Evolutionary conservation across 2,329 filamentous ascomycete species (phyloP).

Genomic region (Pleomassaria siparia): DNA sequence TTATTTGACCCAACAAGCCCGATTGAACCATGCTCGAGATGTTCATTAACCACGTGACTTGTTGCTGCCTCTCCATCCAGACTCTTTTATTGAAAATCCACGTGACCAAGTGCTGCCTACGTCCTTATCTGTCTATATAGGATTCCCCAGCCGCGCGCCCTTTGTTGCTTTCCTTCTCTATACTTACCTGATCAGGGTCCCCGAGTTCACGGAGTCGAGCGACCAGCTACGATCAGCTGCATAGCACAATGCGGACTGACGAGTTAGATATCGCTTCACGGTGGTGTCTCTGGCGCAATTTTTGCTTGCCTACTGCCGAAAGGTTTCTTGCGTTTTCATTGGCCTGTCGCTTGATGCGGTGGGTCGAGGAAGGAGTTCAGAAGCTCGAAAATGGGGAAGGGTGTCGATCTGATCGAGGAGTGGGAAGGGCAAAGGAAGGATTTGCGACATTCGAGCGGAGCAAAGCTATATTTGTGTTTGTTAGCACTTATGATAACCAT

Average conservation of each 20-base stretch:
- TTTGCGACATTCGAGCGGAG: neutral
- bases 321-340: slow-evolving; percentile 14
- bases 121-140: neutral
- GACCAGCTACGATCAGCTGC: slow-evolving; percentile 17
- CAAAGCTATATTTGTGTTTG: neutral
- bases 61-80: neutral
- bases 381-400: neutral
- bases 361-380: slow-evolving; percentile 12
- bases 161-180: slow-evolving; percentile 5
- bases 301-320: slow-evolving; percentile 6
- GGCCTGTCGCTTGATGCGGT: slow-evolving; percentile 3
- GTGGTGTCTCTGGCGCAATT: slow-evolving; percentile 9
- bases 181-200: slow-evolving; percentile 15
- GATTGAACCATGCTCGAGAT: too few species aligned
- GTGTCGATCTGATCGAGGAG: neutral
- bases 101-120: neutral
- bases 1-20: too few species aligned
- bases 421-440: neutral
- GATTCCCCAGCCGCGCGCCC: neutral
- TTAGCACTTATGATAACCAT: slow-evolving; percentile 12
- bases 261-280: slow-evolving; percentile 3
- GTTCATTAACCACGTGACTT: neutral
- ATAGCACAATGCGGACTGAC: slow-evolving; percentile 31
- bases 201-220: slow-evolving; percentile 10
- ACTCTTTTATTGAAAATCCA: neutral